These are phyloP conservation scores for Osmanthus fragrans DNA, from an alignment of 257 asterid genomes.

Conservation along the genomic window DNA sequence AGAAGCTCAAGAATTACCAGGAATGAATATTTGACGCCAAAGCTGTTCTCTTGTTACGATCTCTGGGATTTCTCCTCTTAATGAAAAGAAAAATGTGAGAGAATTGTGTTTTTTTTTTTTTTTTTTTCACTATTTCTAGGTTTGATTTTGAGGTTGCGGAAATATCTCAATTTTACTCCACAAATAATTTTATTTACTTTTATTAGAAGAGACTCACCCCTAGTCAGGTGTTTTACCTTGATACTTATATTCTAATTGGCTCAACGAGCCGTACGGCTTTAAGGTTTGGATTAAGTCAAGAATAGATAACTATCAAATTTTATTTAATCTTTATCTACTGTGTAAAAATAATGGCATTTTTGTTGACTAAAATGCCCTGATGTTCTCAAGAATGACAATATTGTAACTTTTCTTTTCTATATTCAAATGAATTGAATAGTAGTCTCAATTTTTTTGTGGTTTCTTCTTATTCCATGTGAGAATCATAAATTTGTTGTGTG, in stretches of 20 bases:
- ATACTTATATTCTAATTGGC: not conserved
- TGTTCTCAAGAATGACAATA: no score
- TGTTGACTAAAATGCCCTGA: not conserved
- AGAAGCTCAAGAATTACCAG: constrained; percentile 22
- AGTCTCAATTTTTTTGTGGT: constrained; percentile 53
- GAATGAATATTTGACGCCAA: not conserved
- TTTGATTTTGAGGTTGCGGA: constrained; percentile 30
- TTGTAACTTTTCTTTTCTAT: no score
- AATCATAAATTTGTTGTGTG: constrained; percentile 45
- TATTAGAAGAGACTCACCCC: constrained; percentile 10
- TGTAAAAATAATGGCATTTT: not conserved
- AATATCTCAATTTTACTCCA: constrained; percentile 36
- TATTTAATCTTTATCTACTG: no score
- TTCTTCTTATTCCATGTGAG: constrained; percentile 44
- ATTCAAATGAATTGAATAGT: not conserved
- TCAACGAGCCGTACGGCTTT: not conserved
- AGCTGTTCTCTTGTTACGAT: not conserved
- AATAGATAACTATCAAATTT: no score
- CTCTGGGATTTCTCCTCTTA: constrained; percentile 7
- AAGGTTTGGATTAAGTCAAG: not conserved
- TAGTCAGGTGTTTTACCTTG: not conserved
- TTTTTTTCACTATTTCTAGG: constrained; percentile 12
- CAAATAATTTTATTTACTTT: constrained; percentile 18
- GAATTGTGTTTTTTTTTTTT: not conserved
- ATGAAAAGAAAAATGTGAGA: constrained; percentile 14